These are phyloP conservation scores for Fusarium torreyae DNA, from an alignment of 2,329 filamentous ascomycete genomes.

Conservation along the genomic window DNA sequence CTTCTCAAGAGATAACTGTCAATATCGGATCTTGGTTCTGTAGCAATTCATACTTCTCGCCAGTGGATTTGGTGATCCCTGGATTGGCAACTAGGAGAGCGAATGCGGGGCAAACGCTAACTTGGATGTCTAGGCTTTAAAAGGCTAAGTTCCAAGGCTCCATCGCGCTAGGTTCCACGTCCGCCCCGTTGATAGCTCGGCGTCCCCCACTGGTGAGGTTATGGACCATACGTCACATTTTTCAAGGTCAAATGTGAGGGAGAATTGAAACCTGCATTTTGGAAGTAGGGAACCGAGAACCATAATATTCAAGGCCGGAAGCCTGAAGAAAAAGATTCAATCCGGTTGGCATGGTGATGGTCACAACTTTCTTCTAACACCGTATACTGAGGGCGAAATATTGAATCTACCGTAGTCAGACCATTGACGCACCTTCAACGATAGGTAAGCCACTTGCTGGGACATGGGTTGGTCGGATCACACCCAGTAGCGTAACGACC, in stretches of 20 bases:
- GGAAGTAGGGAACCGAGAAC: slow-evolving; percentile 21
- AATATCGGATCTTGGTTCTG: slow-evolving; percentile 10
- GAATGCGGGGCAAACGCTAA: slow-evolving; percentile 43
- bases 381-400: slow-evolving; percentile 21
- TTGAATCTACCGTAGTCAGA: slow-evolving; percentile 24
- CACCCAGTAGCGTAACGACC: slow-evolving; percentile 31
- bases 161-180: slow-evolving; percentile 14
- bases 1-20: slow-evolving; percentile 16
- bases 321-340: not conserved
- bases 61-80: slow-evolving; percentile 9
- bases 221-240: slow-evolving; percentile 35
- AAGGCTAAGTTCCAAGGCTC: slow-evolving; percentile 34
- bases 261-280: slow-evolving; percentile 39
- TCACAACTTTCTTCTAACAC: not conserved
- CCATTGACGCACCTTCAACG: slow-evolving; percentile 35
- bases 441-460: slow-evolving; percentile 37
- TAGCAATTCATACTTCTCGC: slow-evolving; percentile 13
- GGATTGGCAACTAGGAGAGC: slow-evolving; percentile 17
- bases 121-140: slow-evolving; percentile 24
- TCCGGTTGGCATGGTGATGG: slow-evolving; percentile 11
- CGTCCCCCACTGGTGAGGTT: slow-evolving; percentile 23
- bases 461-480: slow-evolving; percentile 21
- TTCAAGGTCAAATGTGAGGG: slow-evolving; percentile 36
- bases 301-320: slow-evolving; percentile 6
- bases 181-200: slow-evolving; percentile 28